Conservation (phyloP, 2,329 filamentous ascomycete genomes). For the Xylariaceae sp. region DNA sequence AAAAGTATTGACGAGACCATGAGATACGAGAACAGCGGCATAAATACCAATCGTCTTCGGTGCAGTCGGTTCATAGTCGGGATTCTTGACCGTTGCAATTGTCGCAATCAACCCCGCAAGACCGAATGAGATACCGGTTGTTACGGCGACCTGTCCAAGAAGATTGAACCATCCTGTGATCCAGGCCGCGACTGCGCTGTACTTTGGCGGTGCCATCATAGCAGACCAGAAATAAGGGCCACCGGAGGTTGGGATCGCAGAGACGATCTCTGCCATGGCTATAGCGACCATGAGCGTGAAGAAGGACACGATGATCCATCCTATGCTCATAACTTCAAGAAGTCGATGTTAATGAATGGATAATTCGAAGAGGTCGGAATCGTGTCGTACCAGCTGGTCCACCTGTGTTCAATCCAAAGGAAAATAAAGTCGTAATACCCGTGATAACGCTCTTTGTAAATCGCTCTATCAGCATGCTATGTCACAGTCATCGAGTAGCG, state of each 20-base stretch:
- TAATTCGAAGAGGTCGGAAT: not conserved
- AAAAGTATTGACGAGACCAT: slow-evolving; percentile 56
- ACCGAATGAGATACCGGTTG: slow-evolving; percentile 42
- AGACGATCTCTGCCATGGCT: slow-evolving; percentile 59
- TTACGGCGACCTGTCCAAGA: slow-evolving; percentile 42
- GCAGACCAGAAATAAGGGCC: slow-evolving; percentile 62
- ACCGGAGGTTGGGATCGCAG: slow-evolving; percentile 56
- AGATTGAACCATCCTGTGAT: slow-evolving; percentile 43
- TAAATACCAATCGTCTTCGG: slow-evolving; percentile 57
- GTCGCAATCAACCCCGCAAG: slow-evolving; percentile 39
- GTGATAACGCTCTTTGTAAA: slow-evolving; percentile 53
- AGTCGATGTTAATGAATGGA: not conserved
- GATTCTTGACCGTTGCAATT: slow-evolving; percentile 36
- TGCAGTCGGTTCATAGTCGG: slow-evolving; percentile 40
- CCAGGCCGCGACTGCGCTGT: slow-evolving; percentile 39
- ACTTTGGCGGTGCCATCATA: slow-evolving; percentile 48
- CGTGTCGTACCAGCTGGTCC: slow-evolving; percentile 40
- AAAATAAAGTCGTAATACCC: slow-evolving; percentile 57
- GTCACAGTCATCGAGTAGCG: not conserved
- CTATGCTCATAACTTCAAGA: slow-evolving; percentile 32
- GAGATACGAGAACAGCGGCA: slow-evolving; percentile 53
- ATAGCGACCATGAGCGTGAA: slow-evolving; percentile 55
- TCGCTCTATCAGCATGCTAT: not conserved
- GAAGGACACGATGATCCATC: slow-evolving; percentile 53
- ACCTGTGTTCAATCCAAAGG: slow-evolving; percentile 54